Percentiles rank a stretch among this genome's conserved stretches.
Evolutionary conservation across 768 basidiomycete species (phyloP).

Genomic region (Phanerochaete sordida): DNA sequence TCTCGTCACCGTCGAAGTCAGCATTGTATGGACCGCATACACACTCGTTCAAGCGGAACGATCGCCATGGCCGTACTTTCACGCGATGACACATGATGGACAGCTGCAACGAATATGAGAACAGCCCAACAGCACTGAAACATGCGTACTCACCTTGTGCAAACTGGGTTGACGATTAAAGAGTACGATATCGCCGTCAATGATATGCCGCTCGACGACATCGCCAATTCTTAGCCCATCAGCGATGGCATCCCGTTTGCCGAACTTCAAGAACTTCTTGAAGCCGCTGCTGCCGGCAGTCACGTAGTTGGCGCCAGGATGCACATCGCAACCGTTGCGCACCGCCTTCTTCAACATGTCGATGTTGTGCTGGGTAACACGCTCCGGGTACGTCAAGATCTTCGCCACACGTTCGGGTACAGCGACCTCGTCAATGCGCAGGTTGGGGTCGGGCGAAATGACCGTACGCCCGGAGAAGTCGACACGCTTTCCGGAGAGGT

Average conservation of each 20-base stretch:
- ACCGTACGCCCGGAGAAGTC: constrained; percentile 98
- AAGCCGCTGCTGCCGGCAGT: constrained; percentile 70
- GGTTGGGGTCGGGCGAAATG: constrained; percentile 98
- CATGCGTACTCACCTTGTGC: constrained; percentile 63
- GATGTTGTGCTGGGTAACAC: constrained; percentile 91
- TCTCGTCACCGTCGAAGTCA: constrained; percentile 99
- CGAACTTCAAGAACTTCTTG: constrained; percentile 90
- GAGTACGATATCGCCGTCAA: constrained; percentile 93
- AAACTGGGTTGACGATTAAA: constrained; percentile 99
- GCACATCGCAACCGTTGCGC: constrained; percentile 83
- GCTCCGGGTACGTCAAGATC: constrained; percentile 93
- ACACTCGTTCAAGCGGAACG: constrained; percentile 97
- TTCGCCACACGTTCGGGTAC: constrained; percentile 95
- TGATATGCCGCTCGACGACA: constrained; percentile 89
- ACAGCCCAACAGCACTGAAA: background rate
- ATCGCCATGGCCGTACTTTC: constrained; percentile 95
- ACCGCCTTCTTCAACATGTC: constrained; percentile 70
- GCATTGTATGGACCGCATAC: constrained; percentile 99
- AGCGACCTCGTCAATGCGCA: constrained; percentile 97
- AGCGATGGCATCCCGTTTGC: constrained; percentile 75
- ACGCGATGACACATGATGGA: constrained; percentile 99
- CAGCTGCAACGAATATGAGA: constrained; percentile 43
- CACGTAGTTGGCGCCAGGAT: constrained; percentile 96
- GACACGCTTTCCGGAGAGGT: constrained; percentile 97
- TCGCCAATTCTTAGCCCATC: constrained; percentile 84